Conservation (phyloP, 2,329 filamentous ascomycete genomes). For the Tricladium varicosporioides region DNA sequence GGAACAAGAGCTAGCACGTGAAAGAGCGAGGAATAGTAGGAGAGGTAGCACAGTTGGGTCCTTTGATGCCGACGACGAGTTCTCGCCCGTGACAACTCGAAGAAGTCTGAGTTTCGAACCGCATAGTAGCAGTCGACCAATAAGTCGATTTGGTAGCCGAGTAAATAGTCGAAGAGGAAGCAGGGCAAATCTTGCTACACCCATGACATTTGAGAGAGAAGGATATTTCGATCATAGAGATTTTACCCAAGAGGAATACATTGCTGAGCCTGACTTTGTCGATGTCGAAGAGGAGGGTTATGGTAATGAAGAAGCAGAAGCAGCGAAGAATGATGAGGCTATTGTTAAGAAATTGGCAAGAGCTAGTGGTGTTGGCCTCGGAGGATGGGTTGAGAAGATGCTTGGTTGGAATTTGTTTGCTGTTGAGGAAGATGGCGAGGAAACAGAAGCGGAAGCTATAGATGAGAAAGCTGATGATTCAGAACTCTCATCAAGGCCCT, state of each 20-base stretch:
- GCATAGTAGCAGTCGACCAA: constrained; percentile 44
- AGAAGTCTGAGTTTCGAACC: constrained; percentile 36
- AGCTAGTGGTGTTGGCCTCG: constrained; percentile 49
- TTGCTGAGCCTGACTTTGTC: constrained; percentile 60
- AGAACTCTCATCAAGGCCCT: constrained; percentile 25
- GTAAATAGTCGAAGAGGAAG: constrained; percentile 33
- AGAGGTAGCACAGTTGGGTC: constrained; percentile 28
- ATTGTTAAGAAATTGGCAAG: constrained; percentile 56
- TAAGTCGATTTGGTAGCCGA: constrained; percentile 47
- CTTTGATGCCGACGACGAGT: constrained; percentile 37
- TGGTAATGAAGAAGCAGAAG: constrained; percentile 50
- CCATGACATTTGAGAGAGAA: constrained; percentile 44
- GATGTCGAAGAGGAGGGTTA: constrained; percentile 59
- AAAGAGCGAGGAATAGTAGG: constrained; percentile 38
- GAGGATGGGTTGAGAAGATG: constrained; percentile 58
- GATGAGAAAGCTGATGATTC: constrained; percentile 38
- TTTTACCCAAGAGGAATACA: constrained; percentile 35
- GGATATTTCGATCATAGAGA: constrained; percentile 42
- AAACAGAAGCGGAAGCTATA: constrained; percentile 41
- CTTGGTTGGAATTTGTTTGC: constrained; percentile 62
- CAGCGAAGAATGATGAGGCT: constrained; percentile 55
- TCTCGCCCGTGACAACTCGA: constrained; percentile 33
- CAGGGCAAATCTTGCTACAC: constrained; percentile 34
- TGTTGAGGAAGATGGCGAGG: constrained; percentile 59
- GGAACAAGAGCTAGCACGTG: constrained; percentile 49